Base-by-base conservation (phyloP, 2,329 filamentous ascomycete genomes). In the Alternaria viburni region DNA sequence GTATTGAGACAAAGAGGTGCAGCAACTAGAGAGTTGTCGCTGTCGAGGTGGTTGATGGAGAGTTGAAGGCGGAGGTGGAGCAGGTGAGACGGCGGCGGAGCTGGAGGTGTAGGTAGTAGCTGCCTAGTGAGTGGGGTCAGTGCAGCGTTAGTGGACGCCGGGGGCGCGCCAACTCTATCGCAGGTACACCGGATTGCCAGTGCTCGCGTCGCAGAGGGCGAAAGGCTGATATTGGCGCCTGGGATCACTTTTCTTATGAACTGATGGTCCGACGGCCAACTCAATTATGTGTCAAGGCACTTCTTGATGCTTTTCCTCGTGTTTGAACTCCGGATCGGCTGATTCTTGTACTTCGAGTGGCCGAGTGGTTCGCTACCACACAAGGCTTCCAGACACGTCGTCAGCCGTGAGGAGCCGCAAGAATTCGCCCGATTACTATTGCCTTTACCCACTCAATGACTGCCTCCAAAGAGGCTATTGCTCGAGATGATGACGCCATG, bases 41-140 rank as follows among this genome's bases (percentile, higher is more conserved):
- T 52, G 54, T 61, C 26, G 50, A 47, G 43, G 26, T 26, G n/a
- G 61, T 54, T 46, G 65, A 65, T 58, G 63, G 59, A 49, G 61
- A 28, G 47, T 45, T 56, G 54, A 30, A 56, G 56, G 57, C 44
- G 61, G 62, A 59, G 55, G 65, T 66, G 65, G 65, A 66, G 65
- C 60, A 62, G 61, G 57, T 59, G 58, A 64, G 66, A 67, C 57
- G 63, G 60, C 56, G 43, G 60, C 63, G 59, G 32, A 64, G 57
- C 60, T 63, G 56, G 62, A 58, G 49, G 57, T 60, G 57, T 62
- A 62, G n/a, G 54, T 66, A 46, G 67, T 64, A 67, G 65, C 65
- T 69, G 67, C 67, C 67, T 69, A 64, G 62, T 62, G 54, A 55
- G 62, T 62, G 63, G 63, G 63, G 63, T 64, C 63, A 59, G 63